phyloP scores from a whole-genome alignment of 192 early-diverging fungal species.

The Coemansia asiatica region DNA sequence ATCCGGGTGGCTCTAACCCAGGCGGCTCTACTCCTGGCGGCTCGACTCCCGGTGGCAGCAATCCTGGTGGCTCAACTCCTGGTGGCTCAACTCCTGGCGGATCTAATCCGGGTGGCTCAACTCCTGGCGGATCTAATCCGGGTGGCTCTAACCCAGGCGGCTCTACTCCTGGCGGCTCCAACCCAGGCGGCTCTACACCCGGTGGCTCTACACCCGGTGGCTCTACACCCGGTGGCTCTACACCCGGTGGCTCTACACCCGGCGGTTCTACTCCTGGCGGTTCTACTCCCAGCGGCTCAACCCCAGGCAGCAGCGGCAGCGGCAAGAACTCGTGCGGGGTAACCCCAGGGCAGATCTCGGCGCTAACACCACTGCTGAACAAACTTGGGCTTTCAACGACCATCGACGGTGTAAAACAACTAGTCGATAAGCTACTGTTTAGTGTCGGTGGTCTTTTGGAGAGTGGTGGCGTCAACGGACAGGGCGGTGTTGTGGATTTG shows the following conservation, averaged over 20 bases:
- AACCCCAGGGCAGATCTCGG: slow-evolving; percentile 38
- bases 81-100: slow-evolving; percentile 9
- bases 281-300: not conserved
- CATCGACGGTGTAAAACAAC: slow-evolving; percentile 43
- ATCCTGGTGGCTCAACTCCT: slow-evolving; percentile 1
- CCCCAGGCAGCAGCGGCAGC: slow-evolving; percentile 16
- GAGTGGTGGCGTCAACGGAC: slow-evolving; percentile 29
- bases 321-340: slow-evolving; percentile 38
- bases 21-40: slow-evolving; percentile 8
- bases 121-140: not conserved
- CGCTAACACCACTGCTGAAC: slow-evolving; percentile 46
- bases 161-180: slow-evolving; percentile 3
- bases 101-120: not conserved
- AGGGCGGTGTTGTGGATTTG: slow-evolving; percentile 32
- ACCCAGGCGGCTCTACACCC: not conserved
- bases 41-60: not conserved
- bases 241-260: not conserved
- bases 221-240: not conserved
- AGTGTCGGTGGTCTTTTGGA: slow-evolving; percentile 38
- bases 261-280: slow-evolving; percentile 8
- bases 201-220: not conserved
- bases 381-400: slow-evolving; percentile 37
- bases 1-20: too few relatives aligned
- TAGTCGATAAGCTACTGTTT: slow-evolving; percentile 39
- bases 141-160: not conserved